Evolutionary conservation across 805 yeast genomes (phyloP).

Genomic region (Teunomyces funiuensis): DNA sequence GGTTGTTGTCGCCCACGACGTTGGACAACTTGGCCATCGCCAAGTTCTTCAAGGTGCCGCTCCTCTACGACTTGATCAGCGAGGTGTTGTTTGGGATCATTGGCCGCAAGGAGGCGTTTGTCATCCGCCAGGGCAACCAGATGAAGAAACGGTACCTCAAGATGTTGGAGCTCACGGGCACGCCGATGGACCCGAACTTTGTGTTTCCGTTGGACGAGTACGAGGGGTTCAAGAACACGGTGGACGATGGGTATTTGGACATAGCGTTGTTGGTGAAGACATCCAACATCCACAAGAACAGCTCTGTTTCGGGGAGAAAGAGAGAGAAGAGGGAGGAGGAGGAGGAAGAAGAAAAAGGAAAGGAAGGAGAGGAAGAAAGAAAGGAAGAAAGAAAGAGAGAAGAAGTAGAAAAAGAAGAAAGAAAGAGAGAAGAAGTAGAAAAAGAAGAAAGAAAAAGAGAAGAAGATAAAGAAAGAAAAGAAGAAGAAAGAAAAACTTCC

Average conservation of each 20-base stretch:
- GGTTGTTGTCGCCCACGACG: constrained; percentile 70
- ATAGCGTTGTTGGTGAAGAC: constrained; percentile 51
- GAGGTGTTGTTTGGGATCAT: constrained; percentile 70
- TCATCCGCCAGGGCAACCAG: constrained; percentile 40
- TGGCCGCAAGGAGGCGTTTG: constrained; percentile 61
- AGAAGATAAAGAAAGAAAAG: constrained; percentile 8
- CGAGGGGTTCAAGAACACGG: constrained; percentile 54
- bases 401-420: constrained; percentile 20
- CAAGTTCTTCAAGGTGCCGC: constrained; percentile 65
- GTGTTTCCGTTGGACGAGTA: constrained; percentile 48
- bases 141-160: constrained; percentile 30
- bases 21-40: constrained; percentile 63
- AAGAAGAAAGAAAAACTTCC: constrained; percentile 20
- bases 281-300: constrained; percentile 26
- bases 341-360: constrained; percentile 18
- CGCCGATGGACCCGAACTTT: constrained; percentile 22
- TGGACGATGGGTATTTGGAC: constrained; percentile 68
- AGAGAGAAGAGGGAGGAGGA: too few relatives aligned
- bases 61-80: constrained; percentile 64
- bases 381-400: constrained; percentile 6
- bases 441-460: background rate
- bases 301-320: constrained; percentile 21
- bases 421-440: background rate
- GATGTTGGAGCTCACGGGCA: constrained; percentile 23
- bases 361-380: background rate